Conservation (phyloP, 192 early-diverging fungal species). For the Umbelopsis isabellina region DNA sequence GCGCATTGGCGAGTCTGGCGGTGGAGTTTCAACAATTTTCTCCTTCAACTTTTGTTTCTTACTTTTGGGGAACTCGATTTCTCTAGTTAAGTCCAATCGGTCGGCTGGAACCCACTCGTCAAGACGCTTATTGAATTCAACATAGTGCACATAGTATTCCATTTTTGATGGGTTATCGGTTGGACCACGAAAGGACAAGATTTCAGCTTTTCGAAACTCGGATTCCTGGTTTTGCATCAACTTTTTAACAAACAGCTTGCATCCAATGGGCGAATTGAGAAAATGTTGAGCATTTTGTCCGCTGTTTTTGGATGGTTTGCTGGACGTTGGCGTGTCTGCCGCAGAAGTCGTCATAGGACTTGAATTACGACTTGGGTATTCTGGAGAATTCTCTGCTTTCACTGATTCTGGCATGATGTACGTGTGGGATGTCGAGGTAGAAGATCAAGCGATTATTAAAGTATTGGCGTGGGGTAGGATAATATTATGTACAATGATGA, state of each 20-base stretch:
- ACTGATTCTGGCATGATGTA: slow-evolving; percentile 13
- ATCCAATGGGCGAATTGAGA: slow-evolving; percentile 26
- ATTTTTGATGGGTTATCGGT: slow-evolving; percentile 47
- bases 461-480: too few species aligned
- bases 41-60: slow-evolving; percentile 54
- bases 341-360: background rate
- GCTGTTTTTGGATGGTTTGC: background rate
- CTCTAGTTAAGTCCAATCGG: slow-evolving; percentile 67
- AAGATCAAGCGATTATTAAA: background rate
- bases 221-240: slow-evolving; percentile 25
- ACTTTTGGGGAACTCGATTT: slow-evolving; percentile 71
- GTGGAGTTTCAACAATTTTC: slow-evolving; percentile 40
- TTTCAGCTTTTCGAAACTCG: slow-evolving; percentile 82
- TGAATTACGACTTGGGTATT: slow-evolving; percentile 9
- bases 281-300: slow-evolving; percentile 5
- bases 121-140: slow-evolving; percentile 97
- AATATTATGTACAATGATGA: too few species aligned
- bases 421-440: background rate
- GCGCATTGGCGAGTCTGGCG: slow-evolving; percentile 41
- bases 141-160: slow-evolving; percentile 96
- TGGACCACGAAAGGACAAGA: slow-evolving; percentile 74
- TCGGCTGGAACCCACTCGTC: slow-evolving; percentile 90
- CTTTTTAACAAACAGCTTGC: slow-evolving; percentile 42
- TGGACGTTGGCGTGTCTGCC: slow-evolving; percentile 4
- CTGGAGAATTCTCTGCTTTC: slow-evolving; percentile 13